Conservation (phyloP, 2,329 filamentous ascomycete genomes). For the Colletotrichum chlorophyti region DNA sequence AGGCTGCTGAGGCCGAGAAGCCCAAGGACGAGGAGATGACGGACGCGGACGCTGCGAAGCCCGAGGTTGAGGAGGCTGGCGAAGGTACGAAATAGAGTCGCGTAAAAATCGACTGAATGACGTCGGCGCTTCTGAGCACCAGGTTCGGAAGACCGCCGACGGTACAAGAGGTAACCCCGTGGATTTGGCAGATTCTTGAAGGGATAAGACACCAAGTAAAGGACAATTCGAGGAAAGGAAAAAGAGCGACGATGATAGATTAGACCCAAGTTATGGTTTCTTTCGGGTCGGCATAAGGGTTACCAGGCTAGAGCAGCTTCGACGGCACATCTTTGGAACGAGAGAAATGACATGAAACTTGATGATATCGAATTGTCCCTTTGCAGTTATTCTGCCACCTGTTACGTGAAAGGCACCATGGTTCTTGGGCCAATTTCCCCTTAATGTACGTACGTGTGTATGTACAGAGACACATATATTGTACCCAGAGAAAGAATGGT, state of each 20-base stretch:
- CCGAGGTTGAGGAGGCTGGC: conserved; percentile 55
- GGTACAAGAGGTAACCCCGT: too few relatives aligned
- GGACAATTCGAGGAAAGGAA: conserved; percentile 10
- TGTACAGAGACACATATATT: too few relatives aligned
- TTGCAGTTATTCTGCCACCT: too few relatives aligned
- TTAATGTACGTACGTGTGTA: too few relatives aligned
- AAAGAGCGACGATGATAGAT: conserved; percentile 29
- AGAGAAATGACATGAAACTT: conserved; percentile 29
- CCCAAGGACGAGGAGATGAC: conserved; percentile 69
- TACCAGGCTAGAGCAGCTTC: conserved; percentile 29
- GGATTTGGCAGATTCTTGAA: neutral
- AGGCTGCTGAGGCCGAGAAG: conserved; percentile 60
- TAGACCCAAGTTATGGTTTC: conserved; percentile 29
- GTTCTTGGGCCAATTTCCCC: too few relatives aligned
- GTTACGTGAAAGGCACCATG: too few relatives aligned
- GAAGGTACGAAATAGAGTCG: conserved; percentile 36
- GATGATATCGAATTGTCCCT: neutral
- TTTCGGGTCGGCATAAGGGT: conserved; percentile 29
- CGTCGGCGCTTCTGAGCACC: neutral
- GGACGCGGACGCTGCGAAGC: conserved; percentile 62
- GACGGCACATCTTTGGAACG: conserved; percentile 25
- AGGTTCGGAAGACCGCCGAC: neutral
- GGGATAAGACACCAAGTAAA: neutral
- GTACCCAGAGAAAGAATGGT: too few relatives aligned
- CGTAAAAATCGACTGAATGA: neutral